Evolutionary conservation across 352 stramenopile genomes (phyloP), one percentile per base, ranked within the genome.

Genomic region (Pythium scleroteichum): DNA sequence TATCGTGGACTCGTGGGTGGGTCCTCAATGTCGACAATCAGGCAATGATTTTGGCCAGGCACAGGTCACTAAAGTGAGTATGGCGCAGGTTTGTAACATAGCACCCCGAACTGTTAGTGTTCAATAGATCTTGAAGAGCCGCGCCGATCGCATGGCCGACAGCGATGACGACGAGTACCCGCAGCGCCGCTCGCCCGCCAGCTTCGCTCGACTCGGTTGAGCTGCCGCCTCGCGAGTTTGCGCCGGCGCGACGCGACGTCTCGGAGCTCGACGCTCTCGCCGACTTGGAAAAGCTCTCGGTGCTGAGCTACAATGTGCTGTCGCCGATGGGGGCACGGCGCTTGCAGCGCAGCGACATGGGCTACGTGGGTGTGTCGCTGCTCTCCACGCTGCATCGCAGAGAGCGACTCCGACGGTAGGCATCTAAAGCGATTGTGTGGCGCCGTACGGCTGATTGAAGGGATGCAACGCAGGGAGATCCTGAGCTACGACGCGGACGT

Each of bases 291-390:
- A 89, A 87, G 47, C 58, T 95, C 13, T 80, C 73, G 3, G 71
- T 96, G 26, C 53, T 90, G 32, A 88, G 69, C 33, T 94, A 95
- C 68, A 96, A 95, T 59, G 68, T 95, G 20, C 72, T 96, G 32
- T 89, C 85, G 27, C 82, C 94, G 67, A 82, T 88, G 68, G 84
- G 88, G 4, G 81, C 80, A 19, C 64, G 76, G 3, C 62, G 72
- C 23, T 59, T 86, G 53, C 75, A 82, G 24, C 71, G 77, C 10
- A 61, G 69, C 22, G 70, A 80, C 38, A 76, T 71, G 20, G 64
- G 64, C 14, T 89, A 87, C 59, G 84, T 89, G 13, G 69, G 73
- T 19, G 17, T 58, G 0, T 63, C 71, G 10, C 58, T 92, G 16
- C 61, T 92, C 2, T 90, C 77, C 51, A 90, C 82, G 54, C 50